Conservation (phyloP, 2,329 filamentous ascomycete species). For the Stemphylium lycopersici region DNA sequence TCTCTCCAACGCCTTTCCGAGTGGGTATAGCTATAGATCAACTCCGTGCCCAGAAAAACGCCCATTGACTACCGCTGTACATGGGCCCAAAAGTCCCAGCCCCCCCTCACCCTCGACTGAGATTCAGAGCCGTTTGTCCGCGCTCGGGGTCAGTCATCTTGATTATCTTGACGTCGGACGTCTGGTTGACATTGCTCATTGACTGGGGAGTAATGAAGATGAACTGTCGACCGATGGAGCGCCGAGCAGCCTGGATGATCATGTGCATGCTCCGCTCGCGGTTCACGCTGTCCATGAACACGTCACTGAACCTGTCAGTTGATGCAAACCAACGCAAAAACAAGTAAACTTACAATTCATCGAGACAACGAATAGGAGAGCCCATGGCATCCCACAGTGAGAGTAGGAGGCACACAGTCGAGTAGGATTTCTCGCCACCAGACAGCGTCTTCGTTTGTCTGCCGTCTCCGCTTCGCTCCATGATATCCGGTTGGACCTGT, state of each 20-base stretch:
- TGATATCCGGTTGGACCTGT: constrained; percentile 70
- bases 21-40: constrained; percentile 28
- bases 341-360: constrained; percentile 74
- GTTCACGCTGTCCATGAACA: constrained; percentile 99
- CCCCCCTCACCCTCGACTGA: constrained; percentile 17
- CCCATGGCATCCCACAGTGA: constrained; percentile 99
- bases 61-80: not conserved
- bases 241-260: constrained; percentile 85
- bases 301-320: constrained; percentile 63
- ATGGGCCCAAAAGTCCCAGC: not conserved
- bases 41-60: constrained; percentile 4
- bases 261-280: constrained; percentile 90
- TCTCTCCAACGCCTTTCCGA: constrained; percentile 12
- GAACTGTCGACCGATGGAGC: constrained; percentile 89
- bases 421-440: constrained; percentile 97
- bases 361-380: constrained; percentile 88
- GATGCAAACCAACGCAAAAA: not conserved
- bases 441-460: constrained; percentile 90
- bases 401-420: constrained; percentile 90
- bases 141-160: constrained; percentile 65
- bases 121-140: constrained; percentile 54
- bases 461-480: constrained; percentile 70
- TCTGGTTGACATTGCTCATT: constrained; percentile 58
- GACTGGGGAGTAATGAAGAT: constrained; percentile 95
- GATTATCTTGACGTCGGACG: constrained; percentile 78